Evolutionary conservation across 768 basidiomycete species (phyloP).

Genomic region (Suillus alpinus): DNA sequence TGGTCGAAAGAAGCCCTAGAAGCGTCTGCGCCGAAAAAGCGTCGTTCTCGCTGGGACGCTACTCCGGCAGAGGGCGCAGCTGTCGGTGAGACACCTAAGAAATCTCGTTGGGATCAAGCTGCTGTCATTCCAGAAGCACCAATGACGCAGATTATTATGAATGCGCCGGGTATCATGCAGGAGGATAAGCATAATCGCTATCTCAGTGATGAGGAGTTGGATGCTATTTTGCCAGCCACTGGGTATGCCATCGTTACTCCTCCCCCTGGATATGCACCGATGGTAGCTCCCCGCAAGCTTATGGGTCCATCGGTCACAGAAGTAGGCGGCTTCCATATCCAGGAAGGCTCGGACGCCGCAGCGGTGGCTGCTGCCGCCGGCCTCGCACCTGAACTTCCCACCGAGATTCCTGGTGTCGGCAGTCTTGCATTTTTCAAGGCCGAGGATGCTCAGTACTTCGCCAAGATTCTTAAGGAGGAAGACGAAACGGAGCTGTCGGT

Average conservation of each 20-base stretch:
- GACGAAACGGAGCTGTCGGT: constrained; percentile 91
- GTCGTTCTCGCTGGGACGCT: constrained; percentile 95
- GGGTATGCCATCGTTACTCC: constrained; percentile 93
- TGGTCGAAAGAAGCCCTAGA: constrained; percentile 78
- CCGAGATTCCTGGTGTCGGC: constrained; percentile 97
- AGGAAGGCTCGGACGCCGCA: constrained; percentile 90
- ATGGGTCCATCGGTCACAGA: constrained; percentile 53
- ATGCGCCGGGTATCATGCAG: constrained; percentile 76
- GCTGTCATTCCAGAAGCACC: constrained; percentile 69
- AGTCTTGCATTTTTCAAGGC: constrained; percentile 97
- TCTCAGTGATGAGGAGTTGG: constrained; percentile 93
- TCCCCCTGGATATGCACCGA: constrained; percentile 89
- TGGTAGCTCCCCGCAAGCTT: constrained; percentile 61
- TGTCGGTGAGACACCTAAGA: constrained; percentile 71
- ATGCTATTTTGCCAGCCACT: constrained; percentile 78
- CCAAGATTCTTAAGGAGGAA: constrained; percentile 93
- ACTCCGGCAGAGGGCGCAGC: constrained; percentile 67
- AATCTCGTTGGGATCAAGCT: constrained; percentile 96
- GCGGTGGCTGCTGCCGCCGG: constrained; percentile 88
- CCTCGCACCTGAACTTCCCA: constrained; percentile 88
- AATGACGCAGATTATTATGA: constrained; percentile 84
- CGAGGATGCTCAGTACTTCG: constrained; percentile 97
- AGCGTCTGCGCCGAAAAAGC: constrained; percentile 79
- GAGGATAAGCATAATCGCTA: constrained; percentile 97
- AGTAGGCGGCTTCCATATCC: constrained; percentile 91